Base-by-base conservation (phyloP, 2,329 filamentous ascomycete species). In the Monilinia fructigena region DNA sequence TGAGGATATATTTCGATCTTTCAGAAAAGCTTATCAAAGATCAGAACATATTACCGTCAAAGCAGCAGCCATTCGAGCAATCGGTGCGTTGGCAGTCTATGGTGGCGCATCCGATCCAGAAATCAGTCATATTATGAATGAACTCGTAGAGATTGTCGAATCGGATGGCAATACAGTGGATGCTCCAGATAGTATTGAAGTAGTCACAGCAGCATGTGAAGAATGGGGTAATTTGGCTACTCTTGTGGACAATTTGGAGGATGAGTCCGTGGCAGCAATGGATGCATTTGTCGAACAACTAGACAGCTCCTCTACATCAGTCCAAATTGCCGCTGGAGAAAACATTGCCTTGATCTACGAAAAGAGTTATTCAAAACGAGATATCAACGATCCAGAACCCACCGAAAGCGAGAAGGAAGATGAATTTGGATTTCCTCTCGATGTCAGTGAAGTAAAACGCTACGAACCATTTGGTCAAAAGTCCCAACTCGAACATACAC, bases 311-410 rank as follows among this genome's bases (percentile, higher is more conserved):
- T 84, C 88, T 67, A 78, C 84, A 0, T 77, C 79, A 11, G 88
- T 91, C 0, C 88, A 90, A 72, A 85, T 90, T 58, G 87, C 89
- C 0, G 86, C 89, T 0, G 89, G 88, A 20, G 87, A 91, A 74
- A 89, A 89, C 72, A 90, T 92, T 70, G 89, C 89, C 0, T 77
- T 91, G 1, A 77, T 91, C 2, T 91, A 86, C 74, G 89, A 92
- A 74, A 90, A 90, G 76, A 89, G 68, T 68, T 79, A 70, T 8
- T 78, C 77, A 2, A 75, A 78, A 42, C 76, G 78, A 18, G 82
- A 85, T 52, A 79, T 82, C 1, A 79, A 81, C 7, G 78, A 80
- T 60, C 35, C 78, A 77, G 7, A 77, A 79, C 1, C 76, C 74
- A 7, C 81, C 47, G 79, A 81, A 4, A 78, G 81, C 54, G 76